These are phyloP conservation scores for Geranomyces michiganensis DNA, from an alignment of 192 early-diverging fungal genomes.

Conservation along the genomic window DNA sequence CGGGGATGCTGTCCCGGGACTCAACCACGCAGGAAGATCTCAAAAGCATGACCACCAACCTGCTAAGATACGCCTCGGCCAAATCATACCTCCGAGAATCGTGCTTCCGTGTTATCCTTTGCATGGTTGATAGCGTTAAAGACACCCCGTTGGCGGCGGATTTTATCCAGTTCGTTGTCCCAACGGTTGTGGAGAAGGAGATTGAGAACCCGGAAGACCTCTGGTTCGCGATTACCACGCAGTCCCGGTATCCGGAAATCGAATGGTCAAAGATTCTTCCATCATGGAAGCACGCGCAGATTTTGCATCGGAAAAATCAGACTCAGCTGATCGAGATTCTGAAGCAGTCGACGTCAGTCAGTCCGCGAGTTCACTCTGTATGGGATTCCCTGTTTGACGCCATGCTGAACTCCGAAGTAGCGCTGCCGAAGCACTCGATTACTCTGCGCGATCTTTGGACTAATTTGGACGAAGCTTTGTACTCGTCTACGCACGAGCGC, in stretches of 20 bases:
- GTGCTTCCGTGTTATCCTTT: conserved; percentile 70
- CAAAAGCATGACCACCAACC: conserved; percentile 64
- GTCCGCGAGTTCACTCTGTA: conserved; percentile 75
- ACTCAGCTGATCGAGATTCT: conserved; percentile 37
- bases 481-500: conserved; percentile 77
- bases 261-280: conserved; percentile 32
- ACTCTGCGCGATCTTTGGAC: conserved; percentile 74
- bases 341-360: conserved; percentile 30
- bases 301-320: conserved; percentile 39
- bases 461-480: conserved; percentile 76
- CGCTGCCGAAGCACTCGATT: conserved; percentile 1
- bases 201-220: conserved; percentile 48
- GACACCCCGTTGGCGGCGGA: conserved; percentile 11
- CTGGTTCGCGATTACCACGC: conserved; percentile 52
- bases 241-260: conserved; percentile 25
- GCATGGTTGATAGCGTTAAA: conserved; percentile 40
- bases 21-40: conserved; percentile 72
- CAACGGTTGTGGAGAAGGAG: conserved; percentile 34
- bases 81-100: conserved; percentile 85
- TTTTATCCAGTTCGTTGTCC: conserved; percentile 11
- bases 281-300: conserved; percentile 32
- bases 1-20: conserved; percentile 70
- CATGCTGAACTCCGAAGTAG: conserved; percentile 9
- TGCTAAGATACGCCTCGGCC: conserved; percentile 68
- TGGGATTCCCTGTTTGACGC: conserved; percentile 55